Conservation (phyloP, 495 filamentous ascomycete genomes). For the Hyaloscypha hepaticicola region DNA sequence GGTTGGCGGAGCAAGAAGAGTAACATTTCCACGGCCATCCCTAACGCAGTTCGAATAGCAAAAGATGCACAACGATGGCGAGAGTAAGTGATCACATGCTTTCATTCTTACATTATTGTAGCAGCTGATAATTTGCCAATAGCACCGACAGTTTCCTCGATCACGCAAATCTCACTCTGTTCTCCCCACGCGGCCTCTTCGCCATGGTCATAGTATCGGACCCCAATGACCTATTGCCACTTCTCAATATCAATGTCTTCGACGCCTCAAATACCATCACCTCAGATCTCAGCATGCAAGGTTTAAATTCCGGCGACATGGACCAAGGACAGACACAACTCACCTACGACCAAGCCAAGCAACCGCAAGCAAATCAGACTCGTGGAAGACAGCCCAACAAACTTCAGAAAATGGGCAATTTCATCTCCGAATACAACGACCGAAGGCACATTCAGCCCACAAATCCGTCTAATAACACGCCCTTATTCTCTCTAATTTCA, state of each 20-base stretch:
- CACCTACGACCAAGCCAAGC: neutral
- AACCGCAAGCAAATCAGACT: neutral
- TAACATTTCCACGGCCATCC: neutral
- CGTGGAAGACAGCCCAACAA: neutral
- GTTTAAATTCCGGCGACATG: neutral
- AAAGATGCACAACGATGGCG: neutral
- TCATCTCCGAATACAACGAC: constrained; percentile 3
- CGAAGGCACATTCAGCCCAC: neutral
- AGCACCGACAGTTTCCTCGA: constrained; percentile 23
- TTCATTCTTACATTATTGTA: neutral
- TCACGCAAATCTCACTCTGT: constrained; percentile 21
- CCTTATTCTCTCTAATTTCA: neutral
- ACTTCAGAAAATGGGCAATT: constrained; percentile 7
- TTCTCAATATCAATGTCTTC: constrained; percentile 5
- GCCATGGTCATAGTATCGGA: constrained; percentile 24
- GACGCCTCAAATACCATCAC: neutral
- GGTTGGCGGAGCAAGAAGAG: neutral
- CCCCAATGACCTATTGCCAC: neutral
- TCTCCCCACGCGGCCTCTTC: constrained; percentile 22
- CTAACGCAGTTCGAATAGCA: constrained; percentile 1
- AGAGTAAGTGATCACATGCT: neutral
- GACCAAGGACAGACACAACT: too few species aligned
- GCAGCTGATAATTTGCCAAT: neutral
- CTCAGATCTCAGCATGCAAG: neutral
- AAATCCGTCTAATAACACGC: neutral